Percentiles rank a stretch among this genome's conserved stretches.
Evolutionary conservation across 805 yeast species (phyloP).

Genomic region (Barnettozyma californica): DNA sequence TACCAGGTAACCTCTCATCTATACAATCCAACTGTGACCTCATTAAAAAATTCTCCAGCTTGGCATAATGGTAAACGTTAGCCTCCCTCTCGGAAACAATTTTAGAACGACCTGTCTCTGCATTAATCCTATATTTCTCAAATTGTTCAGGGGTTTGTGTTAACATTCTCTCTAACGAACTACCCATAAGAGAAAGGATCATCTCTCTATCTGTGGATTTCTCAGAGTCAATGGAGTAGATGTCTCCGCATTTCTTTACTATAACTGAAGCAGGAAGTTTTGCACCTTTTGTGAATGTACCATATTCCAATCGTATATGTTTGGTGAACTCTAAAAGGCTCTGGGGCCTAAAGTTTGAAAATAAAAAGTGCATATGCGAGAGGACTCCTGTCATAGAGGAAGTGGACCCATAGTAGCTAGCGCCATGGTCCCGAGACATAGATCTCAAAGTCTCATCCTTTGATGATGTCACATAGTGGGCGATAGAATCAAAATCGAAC

Average conservation of each 20-base stretch:
- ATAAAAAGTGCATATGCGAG: slow-evolving; percentile 65
- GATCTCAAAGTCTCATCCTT: slow-evolving; percentile 50
- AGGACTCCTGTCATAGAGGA: slow-evolving; percentile 80
- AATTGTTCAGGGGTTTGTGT: slow-evolving; percentile 56
- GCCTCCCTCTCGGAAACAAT: slow-evolving; percentile 13
- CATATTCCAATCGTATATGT: slow-evolving; percentile 33
- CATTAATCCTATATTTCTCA: slow-evolving; percentile 25
- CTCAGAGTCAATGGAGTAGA: slow-evolving; percentile 68
- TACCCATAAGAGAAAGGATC: slow-evolving; percentile 70
- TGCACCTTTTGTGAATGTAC: slow-evolving; percentile 40
- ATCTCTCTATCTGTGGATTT: slow-evolving; percentile 61
- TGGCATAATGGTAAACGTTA: slow-evolving; percentile 67
- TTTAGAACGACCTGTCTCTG: slow-evolving; percentile 10
- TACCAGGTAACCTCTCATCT: slow-evolving; percentile 74
- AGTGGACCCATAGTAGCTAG: slow-evolving; percentile 67
- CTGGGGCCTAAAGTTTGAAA: slow-evolving; percentile 58
- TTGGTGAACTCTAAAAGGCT: slow-evolving; percentile 41
- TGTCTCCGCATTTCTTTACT: slow-evolving; percentile 39
- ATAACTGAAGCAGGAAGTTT: slow-evolving; percentile 52
- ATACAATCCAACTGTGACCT: slow-evolving; percentile 89
- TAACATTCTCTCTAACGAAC: slow-evolving; percentile 68
- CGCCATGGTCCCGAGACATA: slow-evolving; percentile 35
- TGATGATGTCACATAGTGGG: slow-evolving; percentile 60
- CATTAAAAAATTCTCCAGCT: slow-evolving; percentile 63
- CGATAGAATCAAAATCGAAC: slow-evolving; percentile 54